Evolutionary conservation across 2,329 filamentous ascomycete genomes (phyloP), one percentile per base, ranked within the genome.

Genomic region (Cryphonectria japonica): DNA sequence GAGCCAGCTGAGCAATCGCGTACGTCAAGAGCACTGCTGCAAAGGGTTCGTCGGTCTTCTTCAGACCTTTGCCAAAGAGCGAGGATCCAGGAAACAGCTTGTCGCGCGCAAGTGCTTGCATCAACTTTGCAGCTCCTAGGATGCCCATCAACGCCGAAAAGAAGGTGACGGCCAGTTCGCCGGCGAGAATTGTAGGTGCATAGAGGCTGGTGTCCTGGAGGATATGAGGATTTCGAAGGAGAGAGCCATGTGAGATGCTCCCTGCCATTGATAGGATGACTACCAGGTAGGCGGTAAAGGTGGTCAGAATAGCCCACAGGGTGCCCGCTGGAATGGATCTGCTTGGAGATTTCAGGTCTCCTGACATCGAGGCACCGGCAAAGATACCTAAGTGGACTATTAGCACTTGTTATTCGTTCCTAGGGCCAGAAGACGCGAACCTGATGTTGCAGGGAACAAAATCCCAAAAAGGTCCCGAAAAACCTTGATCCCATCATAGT

Each of bases 111-210:
- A 97, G 87, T 39, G 94, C 94, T 78, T 97, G 93, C 39, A 97
- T 86, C 16, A 97, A 86, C 78, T 96, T 97, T 39, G 94, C 92
- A 7, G 93, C 92, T 0, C 93, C 93, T 74, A 97, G 93, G 54
- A 97, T 87, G 4, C 94, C 94, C 92, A 97, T 97, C 67, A 97
- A 80, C 5, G 93, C 91, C 0, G 93, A 97, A 82, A 97, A 97
- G 76, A 95, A 90, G 0, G 92, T 91, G 1, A 93, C 93, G 2
- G 93, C 91, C 75, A 94, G 91, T 79, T 97, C 94, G 70, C 94
- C 94, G 1, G 93, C 88, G 3, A 97, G 86, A 37, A 97, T 90
- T 6, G 96, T 78, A 3, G 89, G 83, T 0, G 89, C 87, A 22
- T 92, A 96, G n/a, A 94, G 76, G 76, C 92, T 97, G n/a, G 89